Evolutionary conservation across 441 rosid genomes (phyloP).

Genomic region (Mallotus japonicus): DNA sequence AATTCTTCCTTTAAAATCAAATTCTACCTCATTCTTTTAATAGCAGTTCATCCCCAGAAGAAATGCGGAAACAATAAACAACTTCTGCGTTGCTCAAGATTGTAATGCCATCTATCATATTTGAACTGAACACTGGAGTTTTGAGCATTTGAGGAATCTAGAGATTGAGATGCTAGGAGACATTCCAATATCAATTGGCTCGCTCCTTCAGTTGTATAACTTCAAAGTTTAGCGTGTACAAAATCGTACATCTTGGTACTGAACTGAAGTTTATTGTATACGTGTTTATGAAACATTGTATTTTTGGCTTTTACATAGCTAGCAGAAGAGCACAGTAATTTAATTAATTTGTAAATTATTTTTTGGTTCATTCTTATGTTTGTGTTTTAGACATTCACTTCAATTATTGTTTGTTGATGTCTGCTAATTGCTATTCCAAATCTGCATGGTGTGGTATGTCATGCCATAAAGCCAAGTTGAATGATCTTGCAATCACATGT

Average conservation of each 20-base stretch:
- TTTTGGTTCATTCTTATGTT: not conserved
- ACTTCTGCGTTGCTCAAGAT: not conserved
- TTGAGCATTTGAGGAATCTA: slow-evolving; percentile 1
- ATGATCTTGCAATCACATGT: not conserved
- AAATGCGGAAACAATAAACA: slow-evolving; percentile 45
- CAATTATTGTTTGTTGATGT: not conserved
- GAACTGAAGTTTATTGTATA: not conserved
- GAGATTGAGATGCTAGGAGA: slow-evolving; percentile 4
- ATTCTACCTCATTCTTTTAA: slow-evolving; percentile 30
- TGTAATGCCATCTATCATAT: not conserved
- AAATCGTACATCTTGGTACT: not conserved
- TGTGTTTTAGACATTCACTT: not conserved
- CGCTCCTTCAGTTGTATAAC: slow-evolving; percentile 4
- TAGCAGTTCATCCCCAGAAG: slow-evolving; percentile 50
- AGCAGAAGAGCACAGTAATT: too few species aligned
- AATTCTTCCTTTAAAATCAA: slow-evolving; percentile 29
- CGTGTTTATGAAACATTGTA: not conserved
- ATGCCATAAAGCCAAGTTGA: not conserved
- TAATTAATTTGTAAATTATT: not conserved
- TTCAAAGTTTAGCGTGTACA: not conserved
- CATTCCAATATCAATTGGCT: slow-evolving; percentile 13
- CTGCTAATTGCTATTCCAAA: not conserved
- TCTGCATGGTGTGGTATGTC: not conserved
- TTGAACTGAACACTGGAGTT: not conserved
- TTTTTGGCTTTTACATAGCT: not conserved